Conservation (phyloP, 768 basidiomycete species). For the Dentipellis sp. region DNA sequence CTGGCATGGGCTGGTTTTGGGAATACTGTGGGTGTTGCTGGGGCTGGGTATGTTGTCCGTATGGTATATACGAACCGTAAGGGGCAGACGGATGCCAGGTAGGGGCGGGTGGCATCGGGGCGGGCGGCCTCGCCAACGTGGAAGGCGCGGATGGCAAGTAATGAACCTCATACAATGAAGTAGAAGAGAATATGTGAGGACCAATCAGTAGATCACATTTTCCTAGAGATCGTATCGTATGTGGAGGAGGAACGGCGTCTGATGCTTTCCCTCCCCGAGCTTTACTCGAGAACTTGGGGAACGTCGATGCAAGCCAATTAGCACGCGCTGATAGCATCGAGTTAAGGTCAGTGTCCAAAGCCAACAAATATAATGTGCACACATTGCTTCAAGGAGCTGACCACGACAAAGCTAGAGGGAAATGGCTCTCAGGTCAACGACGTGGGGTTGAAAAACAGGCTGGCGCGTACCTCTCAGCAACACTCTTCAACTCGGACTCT, state of each 20-base stretch:
- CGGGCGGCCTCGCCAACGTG: slow-evolving; percentile 16
- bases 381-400: slow-evolving; percentile 71
- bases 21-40: not conserved
- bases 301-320: slow-evolving; percentile 54
- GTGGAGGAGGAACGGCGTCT: slow-evolving; percentile 48
- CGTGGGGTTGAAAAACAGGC: slow-evolving; percentile 1
- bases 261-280: slow-evolving; percentile 48
- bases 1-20: not conserved
- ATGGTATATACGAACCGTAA: slow-evolving; percentile 3
- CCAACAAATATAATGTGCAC: slow-evolving; percentile 10
- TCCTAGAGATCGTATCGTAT: slow-evolving; percentile 56
- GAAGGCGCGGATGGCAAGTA: slow-evolving; percentile 35
- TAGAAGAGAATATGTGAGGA: slow-evolving; percentile 63
- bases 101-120: slow-evolving; percentile 15
- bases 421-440: too few relatives aligned
- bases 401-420: slow-evolving; percentile 41
- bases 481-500: slow-evolving; percentile 28
- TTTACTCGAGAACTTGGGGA: slow-evolving; percentile 66
- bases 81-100: slow-evolving; percentile 9
- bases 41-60: not conserved
- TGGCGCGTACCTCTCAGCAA: slow-evolving; percentile 48
- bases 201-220: slow-evolving; percentile 67
- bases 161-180: slow-evolving; percentile 64
- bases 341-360: slow-evolving; percentile 4
- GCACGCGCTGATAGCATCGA: slow-evolving; percentile 46